Evolutionary conservation across 176 grass and related monocot genomes (phyloP).

Genomic region (Eleusine indica): DNA sequence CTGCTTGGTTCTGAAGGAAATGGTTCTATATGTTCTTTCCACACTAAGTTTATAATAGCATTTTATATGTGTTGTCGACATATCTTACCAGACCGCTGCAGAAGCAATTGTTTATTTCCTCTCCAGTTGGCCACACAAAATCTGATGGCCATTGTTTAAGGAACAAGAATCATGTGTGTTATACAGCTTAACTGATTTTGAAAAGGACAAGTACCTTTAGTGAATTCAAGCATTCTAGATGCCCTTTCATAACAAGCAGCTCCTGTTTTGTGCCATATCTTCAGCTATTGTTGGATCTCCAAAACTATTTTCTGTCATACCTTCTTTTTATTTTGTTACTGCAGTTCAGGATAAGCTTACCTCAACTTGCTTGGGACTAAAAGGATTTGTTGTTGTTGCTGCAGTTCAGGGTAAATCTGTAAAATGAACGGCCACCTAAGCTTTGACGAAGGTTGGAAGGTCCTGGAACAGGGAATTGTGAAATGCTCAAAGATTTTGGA

Average conservation of each 20-base stretch:
- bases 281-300: background rate
- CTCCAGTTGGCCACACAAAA: background rate
- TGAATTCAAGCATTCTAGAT: background rate
- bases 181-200: background rate
- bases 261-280: background rate
- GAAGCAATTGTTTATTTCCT: background rate
- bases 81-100: background rate
- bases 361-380: no score
- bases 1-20: conserved; percentile 23
- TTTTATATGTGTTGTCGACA: background rate
- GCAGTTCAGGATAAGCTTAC: conserved; percentile 21
- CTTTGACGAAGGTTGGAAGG: conserved; percentile 64
- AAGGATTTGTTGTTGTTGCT: background rate
- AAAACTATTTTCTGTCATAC: background rate
- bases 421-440: conserved; percentile 43
- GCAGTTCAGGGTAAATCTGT: conserved; percentile 26
- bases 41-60: background rate
- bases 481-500: conserved; percentile 70
- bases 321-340: background rate
- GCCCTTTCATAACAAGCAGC: background rate
- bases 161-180: background rate
- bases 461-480: conserved; percentile 59
- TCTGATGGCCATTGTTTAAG: background rate
- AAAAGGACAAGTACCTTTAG: background rate
- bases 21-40: background rate